These are phyloP conservation scores for Phyllosticta ampelicida DNA, from an alignment of 2,329 filamentous ascomycete species.

Conservation along the genomic window DNA sequence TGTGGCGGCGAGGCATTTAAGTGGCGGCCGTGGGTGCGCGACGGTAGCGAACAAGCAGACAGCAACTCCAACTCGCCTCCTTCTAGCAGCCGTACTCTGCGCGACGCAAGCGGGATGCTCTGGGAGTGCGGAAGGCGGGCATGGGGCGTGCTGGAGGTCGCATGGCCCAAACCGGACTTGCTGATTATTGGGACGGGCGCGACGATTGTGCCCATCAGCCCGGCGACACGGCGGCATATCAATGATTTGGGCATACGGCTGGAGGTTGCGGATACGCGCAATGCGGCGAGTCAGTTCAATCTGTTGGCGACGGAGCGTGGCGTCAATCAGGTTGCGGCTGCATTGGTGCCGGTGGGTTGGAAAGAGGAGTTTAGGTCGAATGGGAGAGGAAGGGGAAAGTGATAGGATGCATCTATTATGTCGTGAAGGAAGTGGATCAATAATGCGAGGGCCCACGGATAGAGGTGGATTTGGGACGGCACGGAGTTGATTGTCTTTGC, in stretches of 20 bases:
- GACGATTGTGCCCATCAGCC: slow-evolving; percentile 64
- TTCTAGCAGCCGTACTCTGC: slow-evolving; percentile 30
- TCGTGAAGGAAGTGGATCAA: too few species aligned
- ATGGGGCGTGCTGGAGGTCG: slow-evolving; percentile 63
- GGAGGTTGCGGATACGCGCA: slow-evolving; percentile 84
- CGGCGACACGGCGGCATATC: slow-evolving; percentile 60
- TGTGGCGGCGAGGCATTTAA: slow-evolving; percentile 78
- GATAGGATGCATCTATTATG: too few species aligned
- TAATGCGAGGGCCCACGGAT: too few species aligned
- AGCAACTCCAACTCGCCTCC: too few species aligned
- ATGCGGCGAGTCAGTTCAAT: slow-evolving; percentile 92
- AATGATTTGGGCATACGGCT: slow-evolving; percentile 71
- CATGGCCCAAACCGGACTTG: slow-evolving; percentile 91
- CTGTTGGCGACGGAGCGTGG: slow-evolving; percentile 89
- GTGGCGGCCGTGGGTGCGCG: slow-evolving; percentile 70
- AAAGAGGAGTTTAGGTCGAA: not conserved
- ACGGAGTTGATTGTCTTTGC: too few species aligned
- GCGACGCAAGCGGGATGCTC: slow-evolving; percentile 73
- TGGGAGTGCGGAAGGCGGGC: slow-evolving; percentile 62
- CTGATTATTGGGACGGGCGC: slow-evolving; percentile 80
- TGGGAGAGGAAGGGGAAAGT: not conserved
- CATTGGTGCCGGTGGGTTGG: slow-evolving; percentile 80
- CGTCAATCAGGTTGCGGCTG: slow-evolving; percentile 73
- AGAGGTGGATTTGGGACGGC: too few species aligned
- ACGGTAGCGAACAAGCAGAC: slow-evolving; percentile 26